phyloP scores from a whole-genome alignment of 2,329 filamentous ascomycete species.

The Paraphaeosphaeria sporulosa region DNA sequence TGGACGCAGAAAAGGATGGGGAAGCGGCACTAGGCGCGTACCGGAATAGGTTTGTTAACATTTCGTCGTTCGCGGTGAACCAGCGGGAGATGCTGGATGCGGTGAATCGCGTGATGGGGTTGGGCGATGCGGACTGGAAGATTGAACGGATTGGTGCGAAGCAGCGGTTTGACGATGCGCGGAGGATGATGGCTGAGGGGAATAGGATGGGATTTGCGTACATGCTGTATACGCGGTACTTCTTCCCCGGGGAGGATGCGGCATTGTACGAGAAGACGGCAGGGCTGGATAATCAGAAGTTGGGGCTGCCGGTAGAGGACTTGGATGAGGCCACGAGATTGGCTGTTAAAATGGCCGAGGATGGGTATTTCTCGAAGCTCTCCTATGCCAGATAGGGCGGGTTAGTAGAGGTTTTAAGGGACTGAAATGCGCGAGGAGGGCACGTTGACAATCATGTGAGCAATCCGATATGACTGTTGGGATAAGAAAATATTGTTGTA shows the following conservation, averaged over 20 bases:
- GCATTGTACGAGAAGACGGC: conserved; percentile 27
- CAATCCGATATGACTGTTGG: not conserved
- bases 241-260: conserved; percentile 24
- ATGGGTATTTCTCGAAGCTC: conserved; percentile 19
- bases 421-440: no score
- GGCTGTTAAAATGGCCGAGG: conserved; percentile 57
- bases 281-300: conserved; percentile 56
- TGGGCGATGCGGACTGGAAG: conserved; percentile 67
- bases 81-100: conserved; percentile 72
- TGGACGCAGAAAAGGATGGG: conserved; percentile 19
- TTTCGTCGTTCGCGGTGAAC: conserved; percentile 43
- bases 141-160: conserved; percentile 58
- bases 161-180: conserved; percentile 60
- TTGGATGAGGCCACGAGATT: conserved; percentile 65
- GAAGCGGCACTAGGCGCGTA: conserved; percentile 16
- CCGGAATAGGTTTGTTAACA: conserved; percentile 40
- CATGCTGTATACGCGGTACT: conserved; percentile 53
- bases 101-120: conserved; percentile 66
- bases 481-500: not conserved
- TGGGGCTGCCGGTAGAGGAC: conserved; percentile 66
- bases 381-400: not conserved
- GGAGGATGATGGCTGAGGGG: conserved; percentile 57
- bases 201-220: conserved; percentile 52
- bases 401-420: no score
- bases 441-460: not conserved